Evolutionary conservation across 148 eudicot genomes (phyloP).

Genomic region (Salicornia ramosissima): DNA sequence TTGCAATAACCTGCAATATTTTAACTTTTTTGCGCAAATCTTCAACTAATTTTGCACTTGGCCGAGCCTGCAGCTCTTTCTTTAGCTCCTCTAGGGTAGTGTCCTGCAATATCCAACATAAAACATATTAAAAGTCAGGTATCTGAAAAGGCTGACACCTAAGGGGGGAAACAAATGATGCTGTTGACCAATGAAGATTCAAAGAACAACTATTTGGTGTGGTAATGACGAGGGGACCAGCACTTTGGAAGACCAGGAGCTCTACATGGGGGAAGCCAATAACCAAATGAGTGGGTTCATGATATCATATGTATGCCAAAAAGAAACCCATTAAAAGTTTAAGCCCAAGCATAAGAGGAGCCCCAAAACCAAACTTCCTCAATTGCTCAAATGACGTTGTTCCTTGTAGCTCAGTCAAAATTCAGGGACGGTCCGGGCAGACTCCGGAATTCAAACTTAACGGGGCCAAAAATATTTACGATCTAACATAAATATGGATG

Average conservation of each 20-base stretch:
- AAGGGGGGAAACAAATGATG: neutral
- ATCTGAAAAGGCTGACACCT: neutral
- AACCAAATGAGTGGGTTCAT: neutral
- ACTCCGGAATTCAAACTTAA: too few relatives aligned
- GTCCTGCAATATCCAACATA: constrained; percentile 49
- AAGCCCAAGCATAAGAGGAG: neutral
- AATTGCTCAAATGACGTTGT: too few relatives aligned
- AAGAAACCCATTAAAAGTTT: neutral
- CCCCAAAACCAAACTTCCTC: too few relatives aligned
- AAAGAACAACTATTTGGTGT: neutral
- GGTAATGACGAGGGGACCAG: neutral
- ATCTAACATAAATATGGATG: too few relatives aligned
- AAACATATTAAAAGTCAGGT: neutral
- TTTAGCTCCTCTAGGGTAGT: constrained; percentile 62
- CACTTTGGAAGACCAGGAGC: neutral
- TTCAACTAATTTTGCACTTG: constrained; percentile 83
- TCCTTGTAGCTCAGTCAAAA: too few relatives aligned
- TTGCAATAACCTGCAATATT: constrained; percentile 76
- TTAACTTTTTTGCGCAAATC: constrained; percentile 94
- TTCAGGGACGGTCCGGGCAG: too few relatives aligned
- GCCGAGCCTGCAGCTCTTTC: constrained; percentile 87
- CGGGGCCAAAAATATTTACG: too few relatives aligned
- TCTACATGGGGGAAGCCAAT: neutral
- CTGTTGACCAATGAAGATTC: neutral
- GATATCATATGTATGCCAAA: neutral